Conservation (phyloP, 345 rosid species). For the Melaleuca quinquenervia region DNA sequence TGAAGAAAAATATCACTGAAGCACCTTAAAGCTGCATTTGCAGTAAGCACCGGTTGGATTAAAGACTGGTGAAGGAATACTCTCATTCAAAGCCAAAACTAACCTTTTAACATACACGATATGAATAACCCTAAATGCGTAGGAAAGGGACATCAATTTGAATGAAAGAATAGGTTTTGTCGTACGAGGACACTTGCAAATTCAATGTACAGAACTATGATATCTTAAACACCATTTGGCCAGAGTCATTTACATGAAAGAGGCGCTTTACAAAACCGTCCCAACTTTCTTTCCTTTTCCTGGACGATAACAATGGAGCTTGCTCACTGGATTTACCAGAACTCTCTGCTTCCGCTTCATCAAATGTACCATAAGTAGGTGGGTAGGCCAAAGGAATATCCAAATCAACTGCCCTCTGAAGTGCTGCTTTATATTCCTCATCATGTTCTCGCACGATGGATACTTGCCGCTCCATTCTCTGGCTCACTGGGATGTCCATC, state of each 20-base stretch:
- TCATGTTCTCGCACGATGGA: constrained; percentile 62
- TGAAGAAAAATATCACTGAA: background rate
- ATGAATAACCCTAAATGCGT: background rate
- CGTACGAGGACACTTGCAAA: background rate
- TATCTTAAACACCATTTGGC: constrained; percentile 32
- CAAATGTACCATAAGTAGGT: constrained; percentile 68
- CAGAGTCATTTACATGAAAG: constrained; percentile 46
- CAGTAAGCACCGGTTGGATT: background rate
- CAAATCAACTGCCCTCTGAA: constrained; percentile 57
- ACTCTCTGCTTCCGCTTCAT: constrained; percentile 45
- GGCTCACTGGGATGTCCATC: constrained; percentile 63
- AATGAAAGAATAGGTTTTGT: background rate
- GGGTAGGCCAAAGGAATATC: constrained; percentile 55
- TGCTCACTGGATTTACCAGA: constrained; percentile 29
- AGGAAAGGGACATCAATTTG: background rate
- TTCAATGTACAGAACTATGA: background rate
- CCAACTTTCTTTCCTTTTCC: constrained; percentile 40
- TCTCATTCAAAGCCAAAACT: background rate
- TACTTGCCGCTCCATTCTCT: constrained; percentile 69
- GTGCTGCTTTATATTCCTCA: constrained; percentile 79
- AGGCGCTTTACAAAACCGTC: constrained; percentile 36
- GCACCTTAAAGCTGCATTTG: background rate
- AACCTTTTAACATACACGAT: background rate
- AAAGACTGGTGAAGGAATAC: background rate
- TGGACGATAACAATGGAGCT: constrained; percentile 19